Conservation (phyloP, 768 basidiomycete species). For the Gloeopeniophorella convolvens region DNA sequence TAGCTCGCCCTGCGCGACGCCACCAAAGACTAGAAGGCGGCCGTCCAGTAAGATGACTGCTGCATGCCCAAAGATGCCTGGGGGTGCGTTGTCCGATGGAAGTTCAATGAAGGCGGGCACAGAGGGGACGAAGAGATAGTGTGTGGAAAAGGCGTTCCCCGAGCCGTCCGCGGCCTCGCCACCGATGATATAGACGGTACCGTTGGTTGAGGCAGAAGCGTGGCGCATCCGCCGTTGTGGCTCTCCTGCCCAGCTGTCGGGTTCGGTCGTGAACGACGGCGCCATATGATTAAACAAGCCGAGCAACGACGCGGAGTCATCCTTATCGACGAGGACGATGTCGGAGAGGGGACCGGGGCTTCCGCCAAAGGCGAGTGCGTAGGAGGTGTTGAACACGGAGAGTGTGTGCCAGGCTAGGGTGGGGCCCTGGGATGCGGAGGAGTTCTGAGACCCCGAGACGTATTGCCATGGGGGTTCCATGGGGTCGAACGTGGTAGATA, state of each 20-base stretch:
- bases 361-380: conserved; percentile 69
- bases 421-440: conserved; percentile 44
- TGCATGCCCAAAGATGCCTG: conserved; percentile 65
- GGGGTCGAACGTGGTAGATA: conserved; percentile 51
- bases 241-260: conserved; percentile 51
- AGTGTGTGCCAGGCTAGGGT: conserved; percentile 76
- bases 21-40: conserved; percentile 68
- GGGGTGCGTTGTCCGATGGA: conserved; percentile 50
- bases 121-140: conserved; percentile 54
- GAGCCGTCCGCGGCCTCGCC: conserved; percentile 83
- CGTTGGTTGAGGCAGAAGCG: conserved; percentile 45
- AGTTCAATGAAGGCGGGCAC: conserved; percentile 47
- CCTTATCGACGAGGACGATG: conserved; percentile 40
- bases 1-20: conserved; percentile 44
- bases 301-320: conserved; percentile 62
- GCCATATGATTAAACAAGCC: conserved; percentile 32
- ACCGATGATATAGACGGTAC: conserved; percentile 65
- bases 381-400: conserved; percentile 51
- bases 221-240: conserved; percentile 78
- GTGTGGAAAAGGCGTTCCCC: conserved; percentile 49
- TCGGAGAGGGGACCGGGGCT: conserved; percentile 54
- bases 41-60: conserved; percentile 66
- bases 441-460: conserved; percentile 40
- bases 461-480: conserved; percentile 65
- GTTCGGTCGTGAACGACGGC: conserved; percentile 44